Evolutionary conservation across 2,329 filamentous ascomycete genomes (phyloP), one percentile per base, ranked within the genome.

Genomic region (Fusarium longipes): DNA sequence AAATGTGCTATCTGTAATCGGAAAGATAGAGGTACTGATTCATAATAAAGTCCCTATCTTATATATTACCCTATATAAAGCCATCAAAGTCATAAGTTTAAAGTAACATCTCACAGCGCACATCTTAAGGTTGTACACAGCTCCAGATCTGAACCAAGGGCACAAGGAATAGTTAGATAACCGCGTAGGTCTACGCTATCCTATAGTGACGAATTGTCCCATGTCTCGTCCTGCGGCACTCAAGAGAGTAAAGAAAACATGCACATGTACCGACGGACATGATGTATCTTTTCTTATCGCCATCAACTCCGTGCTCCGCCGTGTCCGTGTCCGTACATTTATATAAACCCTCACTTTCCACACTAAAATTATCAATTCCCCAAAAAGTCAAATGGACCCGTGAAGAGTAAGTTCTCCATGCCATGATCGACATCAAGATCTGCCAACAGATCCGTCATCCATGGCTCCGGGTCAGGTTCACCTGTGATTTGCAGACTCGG

Each of bases 311-410:
- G 65, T 42, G 48, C 61, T 57, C 20, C 47, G 15, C 55, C 58
- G 35, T 65, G 43, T 64, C 63, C 55, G 48, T 66, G 39, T 70
- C 51, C 50, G 62, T 58, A 9, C 42, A 15, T 20, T 14, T 53
- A 49, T 64, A 44, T 55, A 62, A 43, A 6, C 11, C 35, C 24
- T 8, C 22, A 6, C 20, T 15, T 43, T 18, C 14, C 35, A 25
- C 22, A 18, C 15, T 18, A 9, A 35, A 50, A 52, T 15, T 53
- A 57, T 24, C 59, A 18, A 9, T 67, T 60, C 9, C 69, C 55
- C 6, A 73, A 50, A 25, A 73, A 69, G 33, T 72, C 69, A 35
- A 71, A 71, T 1, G 63, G 60, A 2, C 70, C 70, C 15, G 65
- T 63, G 25, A 64, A 73, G 18, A 73, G 27, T 15, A 68, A 29